A percentile compares a stretch with the other conserved stretches of the same genome.
phyloP scores from a whole-genome alignment of 1,139 yeast species.

The Hemisphaericaspora xylanilytica region DNA sequence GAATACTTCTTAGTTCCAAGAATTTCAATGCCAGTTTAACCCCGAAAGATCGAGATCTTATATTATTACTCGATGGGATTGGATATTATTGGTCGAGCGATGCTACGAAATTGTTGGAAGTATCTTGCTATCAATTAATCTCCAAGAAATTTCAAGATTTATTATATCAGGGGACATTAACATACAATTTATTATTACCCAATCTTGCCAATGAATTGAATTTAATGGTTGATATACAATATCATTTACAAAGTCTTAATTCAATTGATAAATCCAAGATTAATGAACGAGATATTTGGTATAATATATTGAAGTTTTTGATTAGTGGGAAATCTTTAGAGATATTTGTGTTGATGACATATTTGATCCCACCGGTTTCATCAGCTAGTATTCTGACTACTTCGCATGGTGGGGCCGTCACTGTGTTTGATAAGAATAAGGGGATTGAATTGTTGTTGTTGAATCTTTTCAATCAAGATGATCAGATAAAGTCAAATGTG shows the following conservation, averaged over 20 bases:
- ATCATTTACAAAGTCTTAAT: slow-evolving; percentile 41
- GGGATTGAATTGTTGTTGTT: slow-evolving; percentile 44
- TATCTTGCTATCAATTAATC: slow-evolving; percentile 44
- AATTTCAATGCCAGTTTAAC: slow-evolving; percentile 28
- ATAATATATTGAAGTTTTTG: slow-evolving; percentile 41
- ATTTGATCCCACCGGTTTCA: slow-evolving; percentile 45
- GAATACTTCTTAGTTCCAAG: slow-evolving; percentile 41
- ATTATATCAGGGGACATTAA: slow-evolving; percentile 32
- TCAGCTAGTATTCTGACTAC: slow-evolving; percentile 41
- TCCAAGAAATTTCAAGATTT: slow-evolving; percentile 38
- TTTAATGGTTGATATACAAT: slow-evolving; percentile 45
- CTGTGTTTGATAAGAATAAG: slow-evolving; percentile 47
- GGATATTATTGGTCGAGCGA: slow-evolving; percentile 48
- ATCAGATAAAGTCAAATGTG: slow-evolving; percentile 41
- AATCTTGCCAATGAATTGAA: slow-evolving; percentile 43
- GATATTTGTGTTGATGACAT: slow-evolving; percentile 39
- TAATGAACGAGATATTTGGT: slow-evolving; percentile 44
- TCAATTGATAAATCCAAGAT: slow-evolving; percentile 17
- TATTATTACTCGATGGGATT: slow-evolving; percentile 40
- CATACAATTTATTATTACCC: slow-evolving; percentile 36
- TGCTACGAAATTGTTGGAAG: slow-evolving; percentile 39
- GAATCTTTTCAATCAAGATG: slow-evolving; percentile 34
- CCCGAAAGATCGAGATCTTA: slow-evolving; percentile 18
- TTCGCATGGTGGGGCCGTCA: slow-evolving; percentile 43
- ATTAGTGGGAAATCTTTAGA: slow-evolving; percentile 47